phyloP scores from a whole-genome alignment of 208 protist genomes.

The Herpetomonas tarakana region DNA sequence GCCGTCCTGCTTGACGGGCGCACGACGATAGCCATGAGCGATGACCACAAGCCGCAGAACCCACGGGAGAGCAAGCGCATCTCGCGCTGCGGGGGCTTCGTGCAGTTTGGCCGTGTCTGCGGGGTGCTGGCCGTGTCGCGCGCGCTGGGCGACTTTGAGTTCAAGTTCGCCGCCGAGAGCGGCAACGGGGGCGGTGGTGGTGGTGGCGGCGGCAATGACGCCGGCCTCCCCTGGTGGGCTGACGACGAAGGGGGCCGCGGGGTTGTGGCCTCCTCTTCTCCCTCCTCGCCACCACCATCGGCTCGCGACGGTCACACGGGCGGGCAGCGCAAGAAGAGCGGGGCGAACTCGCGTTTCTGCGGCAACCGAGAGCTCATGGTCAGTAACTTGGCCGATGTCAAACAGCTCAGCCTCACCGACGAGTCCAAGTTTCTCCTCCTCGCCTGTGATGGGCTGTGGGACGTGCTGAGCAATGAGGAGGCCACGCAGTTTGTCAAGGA shows the following conservation, averaged over 20 bases:
- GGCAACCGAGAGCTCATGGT: constrained; percentile 56
- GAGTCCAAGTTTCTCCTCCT: constrained; percentile 71
- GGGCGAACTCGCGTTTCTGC: neutral
- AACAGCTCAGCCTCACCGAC: constrained; percentile 70
- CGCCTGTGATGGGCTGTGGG: constrained; percentile 89
- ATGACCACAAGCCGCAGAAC: constrained; percentile 91
- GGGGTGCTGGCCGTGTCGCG: constrained; percentile 88
- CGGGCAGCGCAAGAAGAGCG: neutral
- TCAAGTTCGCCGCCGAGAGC: constrained; percentile 68
- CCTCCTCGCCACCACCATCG: neutral
- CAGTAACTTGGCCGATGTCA: constrained; percentile 75
- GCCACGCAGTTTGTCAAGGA: constrained; percentile 74
- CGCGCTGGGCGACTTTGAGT: constrained; percentile 90
- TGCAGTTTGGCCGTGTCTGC: constrained; percentile 91
- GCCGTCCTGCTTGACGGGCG: constrained; percentile 74
- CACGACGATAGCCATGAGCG: constrained; percentile 82
- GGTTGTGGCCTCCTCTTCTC: neutral
- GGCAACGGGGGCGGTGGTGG: constrained; percentile 20
- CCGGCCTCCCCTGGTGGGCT: constrained; percentile 17
- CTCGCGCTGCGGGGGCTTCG: constrained; percentile 77
- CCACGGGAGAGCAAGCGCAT: constrained; percentile 73
- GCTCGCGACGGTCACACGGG: constrained; percentile 9
- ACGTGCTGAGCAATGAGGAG: constrained; percentile 84
- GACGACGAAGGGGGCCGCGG: constrained; percentile 5
- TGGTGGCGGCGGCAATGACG: constrained; percentile 25